Evolutionary conservation across 2,329 filamentous ascomycete species (phyloP), one percentile per base, ranked within the genome.

Genomic region (Epichloe gansuensis): DNA sequence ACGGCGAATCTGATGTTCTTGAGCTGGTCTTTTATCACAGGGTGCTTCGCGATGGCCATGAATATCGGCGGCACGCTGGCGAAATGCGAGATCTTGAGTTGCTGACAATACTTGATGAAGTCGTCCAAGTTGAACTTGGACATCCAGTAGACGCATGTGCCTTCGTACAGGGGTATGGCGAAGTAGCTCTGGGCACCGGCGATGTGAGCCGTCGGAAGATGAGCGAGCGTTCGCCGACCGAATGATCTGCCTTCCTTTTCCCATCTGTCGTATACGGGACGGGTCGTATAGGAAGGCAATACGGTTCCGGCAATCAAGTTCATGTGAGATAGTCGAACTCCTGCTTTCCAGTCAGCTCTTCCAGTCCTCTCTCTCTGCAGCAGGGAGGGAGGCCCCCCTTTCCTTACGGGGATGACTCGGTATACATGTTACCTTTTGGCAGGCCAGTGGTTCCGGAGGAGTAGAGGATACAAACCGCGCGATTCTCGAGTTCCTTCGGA

Each of bases 51-150:
- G 53, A 85, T 77, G 15, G 74, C 69, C 13, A 82, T 70, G 58
- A 71, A 81, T 51, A 84, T 78, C 1, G 80, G 78, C 8, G 81
- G 81, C 1, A 83, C 80, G 5, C 73, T 77, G 61, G 80, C 78
- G 60, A 82, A 74, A 49, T 63, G 66, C 0, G 76, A 81, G 55
- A 81, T 71, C 11, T 64, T 63, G 58, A 77, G 74, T 47, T 69
- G 68, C 42, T 70, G 69, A 57, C 69, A 71, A 62, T 80, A 74
- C 40, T 67, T 64, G 50, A 82, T 69, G 60, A 84, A 82, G 39
- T 73, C 66, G 2, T 63, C 60, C 53, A 80, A 78, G 54, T 79
- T 72, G 61, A 84, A 84, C 41, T 68, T 71, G 4, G 72, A 67
- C 80, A 84, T 83, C 80, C 80, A 84, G 68, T 78, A 83, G 3